These are phyloP conservation scores for Tetradesmus lagerheimii DNA, from an alignment of 139 green algal genomes.

Conservation along the genomic window DNA sequence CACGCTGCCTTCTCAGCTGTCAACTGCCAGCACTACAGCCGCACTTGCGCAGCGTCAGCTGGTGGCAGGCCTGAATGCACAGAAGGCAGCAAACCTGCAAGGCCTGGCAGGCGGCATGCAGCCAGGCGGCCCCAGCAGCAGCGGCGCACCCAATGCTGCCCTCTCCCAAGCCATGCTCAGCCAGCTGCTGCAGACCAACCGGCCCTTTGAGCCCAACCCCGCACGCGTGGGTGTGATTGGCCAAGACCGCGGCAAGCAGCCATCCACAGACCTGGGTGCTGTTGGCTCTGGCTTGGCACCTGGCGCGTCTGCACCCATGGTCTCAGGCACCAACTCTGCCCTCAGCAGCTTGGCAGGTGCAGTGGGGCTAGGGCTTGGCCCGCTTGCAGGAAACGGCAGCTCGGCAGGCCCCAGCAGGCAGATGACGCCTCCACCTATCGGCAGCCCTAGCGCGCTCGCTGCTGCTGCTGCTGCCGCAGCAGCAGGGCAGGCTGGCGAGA, in stretches of 20 bases:
- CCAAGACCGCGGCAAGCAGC: constrained; percentile 44
- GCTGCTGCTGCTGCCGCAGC: not conserved
- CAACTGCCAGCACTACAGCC: constrained; percentile 18
- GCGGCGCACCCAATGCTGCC: not conserved
- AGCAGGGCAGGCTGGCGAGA: not conserved
- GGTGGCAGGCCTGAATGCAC: constrained; percentile 1
- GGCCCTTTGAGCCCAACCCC: constrained; percentile 40
- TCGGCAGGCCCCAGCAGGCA: constrained; percentile 11
- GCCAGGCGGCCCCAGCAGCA: not conserved
- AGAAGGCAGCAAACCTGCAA: constrained; percentile 18
- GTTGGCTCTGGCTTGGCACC: not conserved
- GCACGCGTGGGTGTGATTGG: constrained; percentile 48
- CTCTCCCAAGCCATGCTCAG: constrained; percentile 21
- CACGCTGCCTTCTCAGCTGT: constrained; percentile 27
- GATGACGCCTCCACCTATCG: not conserved
- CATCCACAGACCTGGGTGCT: constrained; percentile 38
- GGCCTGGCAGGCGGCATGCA: not conserved
- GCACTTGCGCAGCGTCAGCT: constrained; percentile 36
- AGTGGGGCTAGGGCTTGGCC: not conserved
- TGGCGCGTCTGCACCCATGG: not conserved
- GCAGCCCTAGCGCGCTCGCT: not conserved
- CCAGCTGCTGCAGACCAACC: constrained; percentile 16
- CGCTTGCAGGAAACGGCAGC: not conserved
- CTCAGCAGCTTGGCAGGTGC: constrained; percentile 2
- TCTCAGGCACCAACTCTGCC: not conserved